Percentiles rank a stretch among this genome's conserved stretches.
phyloP scores from a whole-genome alignment of 78 protist species.

The Guillardia theta region DNA sequence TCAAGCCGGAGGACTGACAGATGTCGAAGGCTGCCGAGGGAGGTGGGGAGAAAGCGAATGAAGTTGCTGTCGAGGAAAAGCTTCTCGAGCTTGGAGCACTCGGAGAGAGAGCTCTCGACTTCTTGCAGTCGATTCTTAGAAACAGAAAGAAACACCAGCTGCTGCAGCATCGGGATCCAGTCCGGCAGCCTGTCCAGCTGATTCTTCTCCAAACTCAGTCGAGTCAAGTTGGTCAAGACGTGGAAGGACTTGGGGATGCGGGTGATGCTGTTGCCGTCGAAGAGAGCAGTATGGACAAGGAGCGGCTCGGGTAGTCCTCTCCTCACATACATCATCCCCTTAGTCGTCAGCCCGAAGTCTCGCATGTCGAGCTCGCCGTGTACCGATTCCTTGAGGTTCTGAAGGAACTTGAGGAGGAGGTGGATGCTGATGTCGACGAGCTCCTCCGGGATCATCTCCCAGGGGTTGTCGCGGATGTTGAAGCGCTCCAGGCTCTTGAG shows the following conservation, averaged over 20 bases:
- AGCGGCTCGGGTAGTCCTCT: neutral
- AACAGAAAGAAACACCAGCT: neutral
- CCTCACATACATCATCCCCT: neutral
- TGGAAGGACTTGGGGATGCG: neutral
- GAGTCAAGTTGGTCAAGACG: neutral
- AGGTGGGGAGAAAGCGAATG: neutral
- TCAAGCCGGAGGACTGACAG: neutral
- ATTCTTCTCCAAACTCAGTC: neutral
- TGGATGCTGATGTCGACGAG: no score
- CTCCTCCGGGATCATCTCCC: slow-evolving; percentile 35
- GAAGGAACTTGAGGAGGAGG: neutral
- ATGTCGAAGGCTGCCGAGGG: neutral
- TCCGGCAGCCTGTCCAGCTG: neutral
- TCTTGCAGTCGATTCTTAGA: neutral
- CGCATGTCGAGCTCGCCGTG: neutral
- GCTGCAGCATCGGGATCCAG: neutral
- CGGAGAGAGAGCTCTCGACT: neutral
- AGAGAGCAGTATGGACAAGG: neutral
- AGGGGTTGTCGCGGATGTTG: neutral
- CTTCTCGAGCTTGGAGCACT: neutral
- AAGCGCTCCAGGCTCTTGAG: neutral
- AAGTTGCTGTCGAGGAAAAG: neutral
- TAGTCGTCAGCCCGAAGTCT: neutral
- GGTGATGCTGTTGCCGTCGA: neutral
- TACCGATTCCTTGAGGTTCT: neutral